Percentiles rank a stretch among this genome's conserved stretches.
These are phyloP conservation scores for Aspergillus vadensis DNA, from an alignment of 2,329 filamentous ascomycete genomes.

Conservation along the genomic window DNA sequence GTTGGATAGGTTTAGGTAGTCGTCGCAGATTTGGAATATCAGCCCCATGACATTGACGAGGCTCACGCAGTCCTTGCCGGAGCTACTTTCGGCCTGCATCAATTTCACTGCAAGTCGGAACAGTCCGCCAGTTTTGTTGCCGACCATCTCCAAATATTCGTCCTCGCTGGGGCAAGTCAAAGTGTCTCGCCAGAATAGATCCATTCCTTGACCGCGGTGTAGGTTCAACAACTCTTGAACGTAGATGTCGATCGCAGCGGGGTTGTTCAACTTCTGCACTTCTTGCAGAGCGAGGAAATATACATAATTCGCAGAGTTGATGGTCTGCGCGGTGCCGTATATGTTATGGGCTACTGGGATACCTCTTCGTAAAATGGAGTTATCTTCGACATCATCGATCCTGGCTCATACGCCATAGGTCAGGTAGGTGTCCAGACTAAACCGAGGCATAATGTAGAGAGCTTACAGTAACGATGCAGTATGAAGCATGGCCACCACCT, in stretches of 20 bases:
- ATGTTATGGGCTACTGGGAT: slow-evolving; percentile 53
- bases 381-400: slow-evolving; percentile 55
- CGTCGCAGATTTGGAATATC: slow-evolving; percentile 57
- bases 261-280: slow-evolving; percentile 43
- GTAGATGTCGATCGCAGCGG: slow-evolving; percentile 47
- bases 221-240: slow-evolving; percentile 50
- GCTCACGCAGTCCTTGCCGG: slow-evolving; percentile 51
- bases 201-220: slow-evolving; percentile 52
- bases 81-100: slow-evolving; percentile 47
- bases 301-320: slow-evolving; percentile 55
- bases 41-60: slow-evolving; percentile 65
- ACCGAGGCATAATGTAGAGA: background rate
- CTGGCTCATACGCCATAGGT: slow-evolving; percentile 21
- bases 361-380: slow-evolving; percentile 51
- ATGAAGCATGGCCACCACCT: slow-evolving; percentile 49
- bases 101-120: slow-evolving; percentile 50
- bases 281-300: slow-evolving; percentile 51
- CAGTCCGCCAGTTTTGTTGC: slow-evolving; percentile 52
- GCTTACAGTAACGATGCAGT: slow-evolving; percentile 48
- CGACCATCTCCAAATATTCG: slow-evolving; percentile 53
- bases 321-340: slow-evolving; percentile 54
- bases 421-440: background rate
- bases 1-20: slow-evolving; percentile 82
- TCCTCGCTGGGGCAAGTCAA: slow-evolving; percentile 49
- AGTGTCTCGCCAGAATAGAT: slow-evolving; percentile 52